Evolutionary conservation across 495 filamentous ascomycete genomes (phyloP).

Genomic region (Hypoxylon fuscum): DNA sequence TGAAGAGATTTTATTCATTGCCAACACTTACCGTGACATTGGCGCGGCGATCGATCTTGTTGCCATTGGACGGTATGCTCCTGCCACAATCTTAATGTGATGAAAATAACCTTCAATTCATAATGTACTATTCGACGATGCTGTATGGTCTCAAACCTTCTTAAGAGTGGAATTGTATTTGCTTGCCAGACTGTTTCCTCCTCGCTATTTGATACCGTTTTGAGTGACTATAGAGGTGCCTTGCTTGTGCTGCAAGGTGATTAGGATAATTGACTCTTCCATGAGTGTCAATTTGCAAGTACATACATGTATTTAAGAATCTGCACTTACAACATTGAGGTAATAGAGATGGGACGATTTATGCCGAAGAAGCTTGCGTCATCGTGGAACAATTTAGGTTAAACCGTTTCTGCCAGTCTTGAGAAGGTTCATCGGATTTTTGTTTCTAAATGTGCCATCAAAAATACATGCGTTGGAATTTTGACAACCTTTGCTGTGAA

Average conservation of each 20-base stretch:
- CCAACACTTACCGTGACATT: too few relatives aligned
- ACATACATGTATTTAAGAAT: too few relatives aligned
- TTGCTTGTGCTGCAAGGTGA: too few relatives aligned
- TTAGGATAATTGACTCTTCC: too few relatives aligned
- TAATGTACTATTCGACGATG: background rate
- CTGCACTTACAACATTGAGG: too few relatives aligned
- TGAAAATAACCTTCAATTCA: background rate
- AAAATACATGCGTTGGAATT: constrained; percentile 16
- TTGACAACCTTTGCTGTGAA: constrained; percentile 18
- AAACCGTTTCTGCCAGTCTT: background rate
- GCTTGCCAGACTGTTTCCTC: too few relatives aligned
- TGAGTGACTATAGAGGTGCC: too few relatives aligned
- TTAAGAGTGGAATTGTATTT: constrained; percentile 8
- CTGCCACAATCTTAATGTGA: background rate
- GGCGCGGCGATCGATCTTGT: too few relatives aligned
- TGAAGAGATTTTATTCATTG: background rate
- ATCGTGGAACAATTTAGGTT: constrained; percentile 29
- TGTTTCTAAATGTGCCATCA: background rate
- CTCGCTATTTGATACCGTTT: too few relatives aligned
- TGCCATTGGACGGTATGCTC: constrained; percentile 1
- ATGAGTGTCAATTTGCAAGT: too few relatives aligned
- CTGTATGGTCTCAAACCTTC: constrained; percentile 3
- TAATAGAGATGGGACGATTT: too few relatives aligned
- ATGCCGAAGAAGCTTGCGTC: constrained; percentile 25
- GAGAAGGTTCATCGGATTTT: constrained; percentile 2